These are phyloP conservation scores for Termitomyces sp. DNA, from an alignment of 768 basidiomycete species.

Conservation along the genomic window DNA sequence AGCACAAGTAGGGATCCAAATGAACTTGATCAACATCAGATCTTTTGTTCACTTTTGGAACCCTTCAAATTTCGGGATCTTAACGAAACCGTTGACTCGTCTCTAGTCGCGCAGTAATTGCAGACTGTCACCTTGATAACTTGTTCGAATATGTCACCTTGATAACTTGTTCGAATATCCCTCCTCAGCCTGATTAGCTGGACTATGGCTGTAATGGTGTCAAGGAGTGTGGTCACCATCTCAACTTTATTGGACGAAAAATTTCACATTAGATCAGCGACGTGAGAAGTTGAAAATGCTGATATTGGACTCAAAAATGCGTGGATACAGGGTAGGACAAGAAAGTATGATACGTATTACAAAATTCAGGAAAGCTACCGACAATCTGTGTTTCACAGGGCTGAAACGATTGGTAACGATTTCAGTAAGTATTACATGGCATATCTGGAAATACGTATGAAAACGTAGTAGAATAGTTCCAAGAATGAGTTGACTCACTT, in stretches of 20 bases:
- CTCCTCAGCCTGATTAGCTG: too few species aligned
- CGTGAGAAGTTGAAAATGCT: slow-evolving; percentile 7
- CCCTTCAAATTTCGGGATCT: neutral
- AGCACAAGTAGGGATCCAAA: neutral
- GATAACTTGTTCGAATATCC: neutral
- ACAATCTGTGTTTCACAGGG: slow-evolving; percentile 2
- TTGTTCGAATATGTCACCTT: neutral
- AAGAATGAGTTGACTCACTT: slow-evolving; percentile 55
- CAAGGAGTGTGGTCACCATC: neutral
- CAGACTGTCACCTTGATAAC: neutral
- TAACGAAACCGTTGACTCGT: too few species aligned
- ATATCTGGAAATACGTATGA: slow-evolving; percentile 25
- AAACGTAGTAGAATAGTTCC: neutral
- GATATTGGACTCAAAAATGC: slow-evolving; percentile 16
- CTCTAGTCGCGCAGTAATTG: too few species aligned
- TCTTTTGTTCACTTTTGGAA: neutral
- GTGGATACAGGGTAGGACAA: slow-evolving; percentile 16
- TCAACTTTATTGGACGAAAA: neutral
- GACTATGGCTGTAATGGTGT: too few species aligned
- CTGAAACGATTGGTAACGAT: slow-evolving; percentile 5
- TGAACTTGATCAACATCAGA: neutral
- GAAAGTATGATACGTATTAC: slow-evolving; percentile 18
- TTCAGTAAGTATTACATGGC: slow-evolving; percentile 41
- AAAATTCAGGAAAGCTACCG: slow-evolving; percentile 13
- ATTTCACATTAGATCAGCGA: neutral